Base-by-base conservation (phyloP, 805 yeast genomes). In the Wickerhamomyces pijperi region DNA sequence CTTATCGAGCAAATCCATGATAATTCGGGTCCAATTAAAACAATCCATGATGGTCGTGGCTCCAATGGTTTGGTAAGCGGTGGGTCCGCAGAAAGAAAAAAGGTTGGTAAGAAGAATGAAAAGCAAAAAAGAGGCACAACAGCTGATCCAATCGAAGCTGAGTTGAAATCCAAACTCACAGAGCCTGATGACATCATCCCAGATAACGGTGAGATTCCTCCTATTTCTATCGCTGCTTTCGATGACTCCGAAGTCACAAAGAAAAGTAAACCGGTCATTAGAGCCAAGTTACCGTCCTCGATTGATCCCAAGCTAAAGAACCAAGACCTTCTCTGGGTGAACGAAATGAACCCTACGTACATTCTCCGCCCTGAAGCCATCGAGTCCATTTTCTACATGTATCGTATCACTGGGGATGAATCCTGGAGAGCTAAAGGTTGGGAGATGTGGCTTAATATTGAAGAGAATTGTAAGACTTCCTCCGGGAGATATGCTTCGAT, bases 351-450 rank as follows among this genome's bases (percentile, higher is more conserved):
- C 17, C 54, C 67, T 2, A 42, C 60, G 35, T 72, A 64, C 42
- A 54, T 72, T n/a, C 54, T 78, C 18, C 63, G 81, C 18, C 80
- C 84, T 0, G 79, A 76, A 49, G 68, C 77, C 16, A 67, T 78
- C 35, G 82, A 78, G 50, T 72, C 82, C 0, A 63, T 79, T 4
- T 72, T 72, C 46, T 68, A 71, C 48, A 59, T 77, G 58, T 77
- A 72, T 46, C 62, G 83, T 41, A 63, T 74, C 37, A 77, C 82
- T 0, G 80, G 80, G 5, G 79, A 78, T 41, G 48, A 62, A 1
- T 58, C 60, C 45, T 78, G 82, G 74, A 69, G 78, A 43, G 65
- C 67, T 2, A 59, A 66, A 46, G 83, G 81, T 1, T 64, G 72
- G 68, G 55, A 58, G 39, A 60, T 72, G 61, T 67, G 73, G 51